A percentile compares a stretch with the other conserved stretches of the same genome.
Conservation (phyloP, 2,329 filamentous ascomycete genomes). For the Apiospora pterosperma region DNA sequence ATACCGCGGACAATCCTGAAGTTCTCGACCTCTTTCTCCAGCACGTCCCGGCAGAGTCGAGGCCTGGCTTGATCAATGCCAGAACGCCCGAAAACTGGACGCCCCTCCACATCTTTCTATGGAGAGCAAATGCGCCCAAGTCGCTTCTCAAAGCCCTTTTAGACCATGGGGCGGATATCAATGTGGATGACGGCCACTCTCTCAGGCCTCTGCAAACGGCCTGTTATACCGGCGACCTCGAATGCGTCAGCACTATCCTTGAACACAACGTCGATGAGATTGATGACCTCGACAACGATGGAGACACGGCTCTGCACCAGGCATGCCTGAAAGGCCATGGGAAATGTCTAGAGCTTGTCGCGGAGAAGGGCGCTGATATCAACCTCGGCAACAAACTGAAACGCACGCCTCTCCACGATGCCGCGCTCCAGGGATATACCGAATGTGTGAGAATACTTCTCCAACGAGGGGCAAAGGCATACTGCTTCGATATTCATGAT, state of each 20-base stretch:
- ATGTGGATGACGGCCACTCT: neutral
- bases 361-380: neutral
- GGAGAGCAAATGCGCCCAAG: neutral
- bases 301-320: neutral
- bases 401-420: neutral
- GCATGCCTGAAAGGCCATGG: neutral
- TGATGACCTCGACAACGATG: neutral
- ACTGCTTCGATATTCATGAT: neutral
- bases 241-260: neutral
- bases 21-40: neutral
- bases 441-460: neutral
- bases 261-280: neutral
- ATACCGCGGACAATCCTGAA: neutral
- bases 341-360: neutral
- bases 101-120: neutral
- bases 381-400: neutral
- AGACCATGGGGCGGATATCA: neutral
- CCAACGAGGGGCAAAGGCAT: neutral
- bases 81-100: neutral
- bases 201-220: neutral
- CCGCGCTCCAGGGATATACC: neutral
- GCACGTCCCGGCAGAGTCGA: neutral
- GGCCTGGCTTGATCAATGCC: neutral
- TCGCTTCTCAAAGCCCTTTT: neutral
- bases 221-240: neutral